phyloP scores from a whole-genome alignment of 2,329 filamentous ascomycete genomes.

The Eutypella sp. region DNA sequence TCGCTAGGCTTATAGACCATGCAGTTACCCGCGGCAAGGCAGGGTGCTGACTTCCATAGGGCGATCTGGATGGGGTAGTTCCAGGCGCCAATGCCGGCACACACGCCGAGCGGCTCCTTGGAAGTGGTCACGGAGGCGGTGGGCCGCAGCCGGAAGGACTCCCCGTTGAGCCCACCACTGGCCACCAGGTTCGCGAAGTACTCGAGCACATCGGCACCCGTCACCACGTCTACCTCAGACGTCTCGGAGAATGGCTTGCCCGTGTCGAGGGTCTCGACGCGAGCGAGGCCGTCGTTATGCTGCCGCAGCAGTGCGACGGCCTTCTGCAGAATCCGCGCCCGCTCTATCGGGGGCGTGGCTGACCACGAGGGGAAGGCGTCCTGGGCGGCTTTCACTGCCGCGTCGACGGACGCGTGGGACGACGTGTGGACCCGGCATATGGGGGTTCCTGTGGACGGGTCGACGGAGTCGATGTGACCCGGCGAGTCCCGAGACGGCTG shows the following conservation, averaged over 20 bases:
- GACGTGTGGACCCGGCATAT: conserved; percentile 70
- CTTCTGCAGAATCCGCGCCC: conserved; percentile 71
- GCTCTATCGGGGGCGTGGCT: conserved; percentile 65
- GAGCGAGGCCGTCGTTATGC: conserved; percentile 74
- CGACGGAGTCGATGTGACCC: conserved; percentile 64
- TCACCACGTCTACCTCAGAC: conserved; percentile 74
- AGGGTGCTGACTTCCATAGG: conserved; percentile 83
- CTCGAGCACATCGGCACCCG: conserved; percentile 79
- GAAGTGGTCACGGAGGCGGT: conserved; percentile 80
- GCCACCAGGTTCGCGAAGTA: conserved; percentile 80
- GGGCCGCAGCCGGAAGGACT: conserved; percentile 67
- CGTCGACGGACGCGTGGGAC: conserved; percentile 61
- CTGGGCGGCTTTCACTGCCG: conserved; percentile 65
- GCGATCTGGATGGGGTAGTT: conserved; percentile 91
- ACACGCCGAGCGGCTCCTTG: conserved; percentile 78
- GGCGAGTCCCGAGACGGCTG: conserved; percentile 56
- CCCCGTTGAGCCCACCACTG: conserved; percentile 73
- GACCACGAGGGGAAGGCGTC: conserved; percentile 74
- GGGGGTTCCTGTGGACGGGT: conserved; percentile 66
- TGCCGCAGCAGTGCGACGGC: conserved; percentile 69
- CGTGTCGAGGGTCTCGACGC: conserved; percentile 77
- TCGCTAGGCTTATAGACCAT: conserved; percentile 92
- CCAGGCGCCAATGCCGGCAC: conserved; percentile 84
- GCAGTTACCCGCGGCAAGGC: conserved; percentile 79
- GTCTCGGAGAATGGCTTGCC: conserved; percentile 85